Conservation (phyloP, 2,329 filamentous ascomycete genomes). For the Domatiomyces catenatus region DNA sequence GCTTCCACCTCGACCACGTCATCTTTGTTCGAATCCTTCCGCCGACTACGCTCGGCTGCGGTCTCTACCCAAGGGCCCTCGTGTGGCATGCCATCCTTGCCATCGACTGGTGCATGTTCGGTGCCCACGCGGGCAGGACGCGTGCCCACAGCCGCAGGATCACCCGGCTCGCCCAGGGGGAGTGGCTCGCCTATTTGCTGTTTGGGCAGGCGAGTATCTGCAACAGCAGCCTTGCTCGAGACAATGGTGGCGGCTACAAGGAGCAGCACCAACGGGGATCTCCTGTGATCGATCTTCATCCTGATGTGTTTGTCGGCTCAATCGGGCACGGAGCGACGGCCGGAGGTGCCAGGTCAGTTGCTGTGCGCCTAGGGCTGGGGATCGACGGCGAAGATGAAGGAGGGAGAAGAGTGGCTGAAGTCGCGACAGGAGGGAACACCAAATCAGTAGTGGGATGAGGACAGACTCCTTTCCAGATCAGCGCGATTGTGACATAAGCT, state of each 20-base stretch:
- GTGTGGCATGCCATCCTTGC: slow-evolving; percentile 85
- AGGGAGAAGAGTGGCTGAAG: too few relatives aligned
- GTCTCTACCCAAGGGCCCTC: slow-evolving; percentile 55
- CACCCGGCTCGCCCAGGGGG: slow-evolving; percentile 5
- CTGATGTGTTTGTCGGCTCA: slow-evolving; percentile 2
- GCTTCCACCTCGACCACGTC: slow-evolving; percentile 21
- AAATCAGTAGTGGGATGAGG: too few relatives aligned
- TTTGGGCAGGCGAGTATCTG: slow-evolving; percentile 2
- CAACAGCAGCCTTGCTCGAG: slow-evolving; percentile 13
- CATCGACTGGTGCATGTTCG: slow-evolving; percentile 79
- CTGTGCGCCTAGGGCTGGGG: not conserved
- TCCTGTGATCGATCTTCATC: slow-evolving; percentile 23
- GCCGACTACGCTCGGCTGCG: slow-evolving; percentile 32
- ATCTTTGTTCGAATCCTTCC: slow-evolving; percentile 23
- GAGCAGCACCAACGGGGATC: slow-evolving; percentile 22
- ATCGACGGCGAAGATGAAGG: too few relatives aligned
- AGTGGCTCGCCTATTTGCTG: slow-evolving; percentile 1
- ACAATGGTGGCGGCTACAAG: slow-evolving; percentile 22
- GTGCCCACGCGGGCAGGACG: slow-evolving; percentile 34
- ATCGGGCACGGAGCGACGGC: too few relatives aligned
- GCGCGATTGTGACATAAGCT: too few relatives aligned
- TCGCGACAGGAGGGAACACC: too few relatives aligned
- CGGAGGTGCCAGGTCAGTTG: not conserved
- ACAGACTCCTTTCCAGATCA: too few relatives aligned
- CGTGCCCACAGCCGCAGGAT: slow-evolving; percentile 4